Base-by-base conservation (phyloP, 805 yeast species). In the Ogataea trehaloabstinens region DNA sequence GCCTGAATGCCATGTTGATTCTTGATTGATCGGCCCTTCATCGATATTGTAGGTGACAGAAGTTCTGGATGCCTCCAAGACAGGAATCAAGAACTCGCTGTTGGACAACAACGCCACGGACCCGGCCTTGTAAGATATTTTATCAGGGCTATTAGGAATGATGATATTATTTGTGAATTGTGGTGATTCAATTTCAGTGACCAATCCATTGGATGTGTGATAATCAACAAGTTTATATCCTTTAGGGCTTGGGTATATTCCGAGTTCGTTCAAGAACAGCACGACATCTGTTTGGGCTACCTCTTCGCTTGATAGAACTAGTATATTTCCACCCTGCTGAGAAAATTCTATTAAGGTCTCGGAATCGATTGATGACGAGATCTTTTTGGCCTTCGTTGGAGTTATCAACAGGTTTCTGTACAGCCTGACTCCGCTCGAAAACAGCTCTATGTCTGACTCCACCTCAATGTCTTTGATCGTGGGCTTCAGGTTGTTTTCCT, bases 161-260 rank as follows among this genome's bases (percentile, higher is more conserved):
- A 61, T 48, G 17, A 50, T 38, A 17, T 48, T 53, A 42, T 72
- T 67, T 32, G 56, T 56, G 24, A 59, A 56, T 13, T 52, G 41
- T 11, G 61, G 54, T 22, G 62, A 47, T 6, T 41, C 45, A 6
- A 62, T 40, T 1, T 48, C 25, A 6, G 42, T 43, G 20, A 63
- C 42, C 6, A 34, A 31, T n/a, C 45, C 57, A 19, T 53, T 15
- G 19, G 42, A 27, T 31, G 59, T 50, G 64, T 87, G 87, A 60
- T 84, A 82, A 60, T 89, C 95, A 6, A 71, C 60, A 31, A 83
- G 65, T 38, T 67, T 60, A 58, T 76, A 80, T 35, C 78, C 82
- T 56, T 78, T 84, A 42, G 96, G 95, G 34, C 93, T 75, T 41
- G 96, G 85, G 53, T 70, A 76, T 36, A 93, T 80, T 22, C 96